Evolutionary conservation across 2,329 filamentous ascomycete genomes (phyloP).

Genomic region (Scedosporium minutisporum): DNA sequence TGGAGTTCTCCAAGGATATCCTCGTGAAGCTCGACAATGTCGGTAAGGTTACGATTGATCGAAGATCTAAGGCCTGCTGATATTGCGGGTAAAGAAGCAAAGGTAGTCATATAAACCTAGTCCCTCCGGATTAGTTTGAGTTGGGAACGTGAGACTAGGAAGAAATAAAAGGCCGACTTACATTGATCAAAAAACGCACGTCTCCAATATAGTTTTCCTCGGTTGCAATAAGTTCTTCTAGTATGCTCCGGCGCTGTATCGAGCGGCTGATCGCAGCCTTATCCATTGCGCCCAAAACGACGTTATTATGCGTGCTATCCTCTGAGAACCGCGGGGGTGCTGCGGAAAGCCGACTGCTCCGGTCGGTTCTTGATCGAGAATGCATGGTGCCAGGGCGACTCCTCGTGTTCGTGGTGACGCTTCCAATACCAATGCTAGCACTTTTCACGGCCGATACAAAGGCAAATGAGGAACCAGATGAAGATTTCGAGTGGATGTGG

Average conservation of each 20-base stretch:
- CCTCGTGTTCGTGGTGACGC: slow-evolving; percentile 54
- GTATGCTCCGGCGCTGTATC: slow-evolving; percentile 63
- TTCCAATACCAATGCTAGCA: slow-evolving; percentile 67
- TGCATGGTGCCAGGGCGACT: slow-evolving; percentile 43
- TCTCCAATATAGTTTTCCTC: slow-evolving; percentile 87
- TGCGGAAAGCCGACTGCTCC: slow-evolving; percentile 52
- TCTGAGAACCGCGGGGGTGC: slow-evolving; percentile 54
- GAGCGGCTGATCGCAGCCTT: slow-evolving; percentile 62
- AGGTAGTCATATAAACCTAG: slow-evolving; percentile 65
- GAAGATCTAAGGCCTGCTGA: slow-evolving; percentile 56
- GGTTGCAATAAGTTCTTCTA: slow-evolving; percentile 78
- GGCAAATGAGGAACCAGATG: slow-evolving; percentile 65
- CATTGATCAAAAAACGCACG: slow-evolving; percentile 76
- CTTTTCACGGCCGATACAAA: slow-evolving; percentile 77
- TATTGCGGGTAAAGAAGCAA: slow-evolving; percentile 60
- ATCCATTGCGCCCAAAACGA: slow-evolving; percentile 38
- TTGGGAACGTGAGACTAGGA: neutral
- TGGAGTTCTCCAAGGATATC: slow-evolving; percentile 69
- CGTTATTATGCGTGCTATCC: slow-evolving; percentile 36
- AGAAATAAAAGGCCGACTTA: slow-evolving; percentile 28
- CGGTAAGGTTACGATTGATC: slow-evolving; percentile 69
- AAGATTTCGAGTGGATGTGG: slow-evolving; percentile 44
- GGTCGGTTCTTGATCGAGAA: slow-evolving; percentile 50
- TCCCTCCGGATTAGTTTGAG: slow-evolving; percentile 6
- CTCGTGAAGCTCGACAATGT: slow-evolving; percentile 77